A percentile compares a stretch with the other conserved stretches of the same genome.
phyloP scores from a whole-genome alignment of 1,284 basidiomycete species.

The Ustilago esculenta region DNA sequence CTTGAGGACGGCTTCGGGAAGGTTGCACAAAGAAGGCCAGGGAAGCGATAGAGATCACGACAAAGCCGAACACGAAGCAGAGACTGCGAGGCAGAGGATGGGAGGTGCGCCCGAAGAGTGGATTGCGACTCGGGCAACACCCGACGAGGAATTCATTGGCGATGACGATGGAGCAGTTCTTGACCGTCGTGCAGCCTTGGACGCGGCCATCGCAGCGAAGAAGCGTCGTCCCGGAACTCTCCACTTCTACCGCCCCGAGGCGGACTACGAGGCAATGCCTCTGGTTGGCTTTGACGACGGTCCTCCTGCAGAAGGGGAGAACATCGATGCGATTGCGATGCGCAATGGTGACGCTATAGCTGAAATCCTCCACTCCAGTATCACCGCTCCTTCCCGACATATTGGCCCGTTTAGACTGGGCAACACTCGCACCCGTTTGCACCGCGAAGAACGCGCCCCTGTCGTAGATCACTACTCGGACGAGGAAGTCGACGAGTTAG shows the following conservation, averaged over 20 bases:
- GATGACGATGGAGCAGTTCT: conserved; percentile 32
- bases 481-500: conserved; percentile 34
- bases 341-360: conserved; percentile 18
- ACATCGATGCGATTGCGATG: conserved; percentile 29
- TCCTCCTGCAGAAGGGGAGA: conserved; percentile 7
- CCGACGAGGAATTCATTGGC: conserved; percentile 30
- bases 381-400: conserved; percentile 15
- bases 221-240: conserved; percentile 30
- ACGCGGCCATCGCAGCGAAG: conserved; percentile 31
- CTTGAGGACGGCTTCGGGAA: conserved; percentile 29
- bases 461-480: neutral
- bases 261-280: conserved; percentile 23
- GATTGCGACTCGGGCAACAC: conserved; percentile 15
- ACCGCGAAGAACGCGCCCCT: conserved; percentile 16
- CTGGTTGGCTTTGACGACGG: conserved; percentile 8
- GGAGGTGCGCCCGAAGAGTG: conserved; percentile 11
- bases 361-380: conserved; percentile 11
- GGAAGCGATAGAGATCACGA: conserved; percentile 9
- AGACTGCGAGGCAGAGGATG: neutral
- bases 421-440: neutral
- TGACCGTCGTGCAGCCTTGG: conserved; percentile 25
- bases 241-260: conserved; percentile 25
- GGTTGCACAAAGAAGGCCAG: conserved; percentile 27
- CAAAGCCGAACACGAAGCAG: neutral
- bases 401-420: conserved; percentile 38